These are phyloP conservation scores for Myxozyma melibiosi DNA, from an alignment of 805 yeast species.

Conservation along the genomic window DNA sequence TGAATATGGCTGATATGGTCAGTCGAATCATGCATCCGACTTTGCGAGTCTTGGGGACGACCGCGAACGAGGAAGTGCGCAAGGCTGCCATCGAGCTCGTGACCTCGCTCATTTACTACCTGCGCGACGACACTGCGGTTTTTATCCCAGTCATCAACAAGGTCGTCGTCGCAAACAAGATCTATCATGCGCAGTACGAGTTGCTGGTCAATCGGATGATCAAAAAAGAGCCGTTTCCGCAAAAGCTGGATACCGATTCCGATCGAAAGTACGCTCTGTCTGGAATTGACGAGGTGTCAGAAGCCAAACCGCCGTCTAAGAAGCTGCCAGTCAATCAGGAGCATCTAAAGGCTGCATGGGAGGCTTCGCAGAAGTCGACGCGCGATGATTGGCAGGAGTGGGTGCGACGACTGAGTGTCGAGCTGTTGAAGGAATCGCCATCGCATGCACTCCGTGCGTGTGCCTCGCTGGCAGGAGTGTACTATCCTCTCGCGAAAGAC, in stretches of 20 bases:
- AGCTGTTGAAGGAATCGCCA: conserved; percentile 86
- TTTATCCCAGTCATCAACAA: conserved; percentile 82
- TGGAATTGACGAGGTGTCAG: conserved; percentile 53
- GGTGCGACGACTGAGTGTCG: conserved; percentile 85
- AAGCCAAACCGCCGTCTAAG: conserved; percentile 67
- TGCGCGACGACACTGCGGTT: conserved; percentile 81
- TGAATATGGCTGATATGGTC: conserved; percentile 81
- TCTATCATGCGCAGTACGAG: conserved; percentile 76
- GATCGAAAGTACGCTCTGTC: conserved; percentile 59
- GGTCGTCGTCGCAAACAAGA: conserved; percentile 55
- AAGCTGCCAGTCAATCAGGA: conserved; percentile 72
- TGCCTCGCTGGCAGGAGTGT: conserved; percentile 81
- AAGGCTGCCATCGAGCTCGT: conserved; percentile 74
- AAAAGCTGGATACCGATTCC: conserved; percentile 58
- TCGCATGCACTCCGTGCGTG: conserved; percentile 94
- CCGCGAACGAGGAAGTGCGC: conserved; percentile 59
- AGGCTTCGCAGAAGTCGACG: conserved; percentile 82
- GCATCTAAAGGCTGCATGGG: conserved; percentile 82
- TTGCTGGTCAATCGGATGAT: conserved; percentile 75
- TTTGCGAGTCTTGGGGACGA: conserved; percentile 60
- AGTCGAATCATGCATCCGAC: conserved; percentile 88
- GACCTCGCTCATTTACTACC: conserved; percentile 69
- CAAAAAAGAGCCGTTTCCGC: conserved; percentile 85
- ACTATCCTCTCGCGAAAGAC: conserved; percentile 85
- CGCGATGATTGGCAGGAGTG: conserved; percentile 98